phyloP scores from a whole-genome alignment of 768 basidiomycete genomes.

The Pseudohyphozyma bogoriensis region DNA sequence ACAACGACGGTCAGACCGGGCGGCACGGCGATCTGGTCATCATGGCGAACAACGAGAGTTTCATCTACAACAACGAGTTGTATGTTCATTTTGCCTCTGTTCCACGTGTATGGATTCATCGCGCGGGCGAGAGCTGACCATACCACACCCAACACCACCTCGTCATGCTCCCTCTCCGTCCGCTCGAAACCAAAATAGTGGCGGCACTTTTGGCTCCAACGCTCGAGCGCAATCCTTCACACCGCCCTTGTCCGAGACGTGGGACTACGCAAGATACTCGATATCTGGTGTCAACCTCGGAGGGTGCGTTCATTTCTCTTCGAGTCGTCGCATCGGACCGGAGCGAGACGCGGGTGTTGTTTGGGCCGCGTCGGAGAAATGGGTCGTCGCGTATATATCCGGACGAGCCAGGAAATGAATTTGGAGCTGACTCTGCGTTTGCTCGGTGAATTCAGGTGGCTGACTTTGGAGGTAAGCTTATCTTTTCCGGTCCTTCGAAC shows the following conservation, averaged over 20 bases:
- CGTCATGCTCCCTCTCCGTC: background rate
- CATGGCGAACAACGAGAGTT: conserved; percentile 33
- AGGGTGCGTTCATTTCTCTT: conserved; percentile 40
- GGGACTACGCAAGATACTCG: conserved; percentile 18
- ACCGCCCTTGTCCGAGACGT: conserved; percentile 33
- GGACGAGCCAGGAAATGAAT: no score
- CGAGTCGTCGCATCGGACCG: no score
- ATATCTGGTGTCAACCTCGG: conserved; percentile 54
- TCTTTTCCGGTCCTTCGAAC: conserved; percentile 54
- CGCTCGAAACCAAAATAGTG: conserved; percentile 34
- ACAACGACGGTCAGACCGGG: no score
- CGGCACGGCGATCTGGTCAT: conserved; percentile 9
- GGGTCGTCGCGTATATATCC: no score
- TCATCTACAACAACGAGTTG: conserved; percentile 69
- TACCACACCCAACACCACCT: background rate
- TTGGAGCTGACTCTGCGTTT: background rate
- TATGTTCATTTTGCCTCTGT: background rate
- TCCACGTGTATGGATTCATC: no score
- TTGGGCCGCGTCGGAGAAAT: no score
- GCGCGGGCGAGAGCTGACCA: background rate
- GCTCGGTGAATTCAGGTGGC: background rate
- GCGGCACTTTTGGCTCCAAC: conserved; percentile 35
- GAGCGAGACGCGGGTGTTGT: no score
- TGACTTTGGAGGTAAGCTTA: conserved; percentile 8
- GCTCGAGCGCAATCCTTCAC: conserved; percentile 37